phyloP scores from a whole-genome alignment of 495 filamentous ascomycete species.

The Lasiosphaeria hispida region DNA sequence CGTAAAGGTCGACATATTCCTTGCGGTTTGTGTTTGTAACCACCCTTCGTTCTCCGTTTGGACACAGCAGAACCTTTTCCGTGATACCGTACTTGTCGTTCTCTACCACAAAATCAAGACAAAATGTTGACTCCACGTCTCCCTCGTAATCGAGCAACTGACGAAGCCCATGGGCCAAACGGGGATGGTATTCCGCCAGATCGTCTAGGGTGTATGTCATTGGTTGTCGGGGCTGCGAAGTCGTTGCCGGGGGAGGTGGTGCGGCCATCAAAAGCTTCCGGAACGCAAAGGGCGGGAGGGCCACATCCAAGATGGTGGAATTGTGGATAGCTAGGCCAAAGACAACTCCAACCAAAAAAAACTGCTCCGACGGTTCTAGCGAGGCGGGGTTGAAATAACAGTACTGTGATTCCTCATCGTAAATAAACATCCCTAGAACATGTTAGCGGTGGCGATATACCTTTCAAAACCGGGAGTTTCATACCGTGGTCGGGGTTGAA shows the following conservation, averaged over 20 bases:
- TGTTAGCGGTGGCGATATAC: conserved; percentile 7
- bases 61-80: conserved; percentile 66
- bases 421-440: conserved; percentile 73
- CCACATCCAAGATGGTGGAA: conserved; percentile 89
- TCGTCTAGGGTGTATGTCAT: conserved; percentile 79
- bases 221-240: conserved; percentile 55
- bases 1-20: conserved; percentile 87
- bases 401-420: conserved; percentile 90
- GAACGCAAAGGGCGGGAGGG: conserved; percentile 89
- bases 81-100: conserved; percentile 74
- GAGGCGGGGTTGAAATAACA: conserved; percentile 95
- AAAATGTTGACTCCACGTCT: conserved; percentile 78
- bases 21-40: conserved; percentile 83
- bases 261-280: conserved; percentile 78
- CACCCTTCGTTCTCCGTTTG: conserved; percentile 67
- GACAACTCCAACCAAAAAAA: conserved; percentile 84
- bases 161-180: conserved; percentile 71
- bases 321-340: conserved; percentile 95
- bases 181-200: conserved; percentile 78
- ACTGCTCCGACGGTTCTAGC: conserved; percentile 92
- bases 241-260: conserved; percentile 52
- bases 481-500: conserved; percentile 89
- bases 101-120: conserved; percentile 78
- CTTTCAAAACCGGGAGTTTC: conserved; percentile 21
- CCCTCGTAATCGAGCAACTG: conserved; percentile 81